Base-by-base conservation (phyloP, 75 land plant genomes). In the Picea glauca region DNA sequence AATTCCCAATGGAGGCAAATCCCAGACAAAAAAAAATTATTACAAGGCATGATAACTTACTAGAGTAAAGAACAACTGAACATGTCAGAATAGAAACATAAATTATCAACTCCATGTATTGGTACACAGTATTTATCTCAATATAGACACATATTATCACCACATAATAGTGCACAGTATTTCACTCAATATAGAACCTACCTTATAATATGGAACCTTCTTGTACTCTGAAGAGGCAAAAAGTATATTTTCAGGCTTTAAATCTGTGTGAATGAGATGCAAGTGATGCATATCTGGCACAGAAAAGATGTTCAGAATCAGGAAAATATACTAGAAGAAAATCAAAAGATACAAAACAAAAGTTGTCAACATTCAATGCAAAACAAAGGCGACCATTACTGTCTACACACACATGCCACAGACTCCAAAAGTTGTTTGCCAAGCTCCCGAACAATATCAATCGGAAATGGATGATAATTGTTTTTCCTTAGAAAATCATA, bases 341-440 rank as follows among this genome's bases (percentile, higher is more conserved):
- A 7, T 5, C 20, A 62, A 21, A 62, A 1, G 56, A 9, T 50
- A 20, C 63, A 62, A 20, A 20, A 17, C 18, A 3, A 1, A 15
- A 60, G 15, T 60, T 3, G 15, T 60, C 20, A 60, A 3, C 15
- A 5, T 14, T 14, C 3, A 62, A 20, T 58, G 43, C 13, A 75
- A 31, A 75, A 75, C 26, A 13, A 75, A 75, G 31, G 59, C 23
- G 56, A 50, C 56, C 30, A 76, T 61, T 13, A 78, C 23, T 76
- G 64, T 68, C 65, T 74, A 91, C 91, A 82, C 82, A n/a, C n/a
- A 95, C 98, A 95, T 86, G 98, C 98, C 62, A 94, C 91, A 86
- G 90, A 88, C 83, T 96, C 91, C 93, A 96, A 87, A 30, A 96
- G 93, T 81, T 94, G 94, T 70, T 91, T 84, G 83, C 92, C 91